Conservation (phyloP, 768 basidiomycete genomes). For the Agrocybe chaxingu region DNA sequence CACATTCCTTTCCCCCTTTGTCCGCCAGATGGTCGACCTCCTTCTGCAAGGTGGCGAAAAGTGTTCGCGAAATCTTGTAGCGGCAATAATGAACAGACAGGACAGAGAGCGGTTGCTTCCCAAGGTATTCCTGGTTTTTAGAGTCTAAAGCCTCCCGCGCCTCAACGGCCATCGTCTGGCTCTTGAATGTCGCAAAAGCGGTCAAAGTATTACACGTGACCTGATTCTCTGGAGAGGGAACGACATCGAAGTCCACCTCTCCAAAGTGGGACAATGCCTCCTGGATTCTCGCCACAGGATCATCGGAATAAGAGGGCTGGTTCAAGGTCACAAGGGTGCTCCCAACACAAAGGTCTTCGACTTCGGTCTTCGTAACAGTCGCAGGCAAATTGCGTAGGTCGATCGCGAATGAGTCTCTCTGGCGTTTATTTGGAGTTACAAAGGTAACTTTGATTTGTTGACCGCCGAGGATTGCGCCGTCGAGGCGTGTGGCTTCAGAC, state of each 20-base stretch:
- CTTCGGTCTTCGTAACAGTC: constrained; percentile 23
- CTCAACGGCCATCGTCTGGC: constrained; percentile 28
- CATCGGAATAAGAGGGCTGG: constrained; percentile 31
- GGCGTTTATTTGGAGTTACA: constrained; percentile 27
- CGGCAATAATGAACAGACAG: constrained; percentile 37
- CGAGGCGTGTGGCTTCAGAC: constrained; percentile 32
- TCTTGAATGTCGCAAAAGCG: constrained; percentile 41
- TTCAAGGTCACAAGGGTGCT: constrained; percentile 25
- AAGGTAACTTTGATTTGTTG: constrained; percentile 38
- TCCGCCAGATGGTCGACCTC: constrained; percentile 32
- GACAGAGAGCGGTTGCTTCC: constrained; percentile 31
- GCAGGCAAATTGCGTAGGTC: constrained; percentile 42
- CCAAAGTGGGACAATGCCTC: constrained; percentile 32
- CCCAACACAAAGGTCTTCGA: constrained; percentile 30
- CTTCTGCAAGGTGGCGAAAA: constrained; percentile 31
- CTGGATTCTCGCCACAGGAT: constrained; percentile 30
- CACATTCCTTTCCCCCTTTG: constrained; percentile 24
- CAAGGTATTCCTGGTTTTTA: constrained; percentile 32
- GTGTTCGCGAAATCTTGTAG: constrained; percentile 30
- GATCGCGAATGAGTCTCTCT: constrained; percentile 37
- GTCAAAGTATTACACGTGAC: constrained; percentile 26
- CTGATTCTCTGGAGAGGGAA: constrained; percentile 24
- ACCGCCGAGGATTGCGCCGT: constrained; percentile 35
- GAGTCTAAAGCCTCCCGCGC: constrained; percentile 27
- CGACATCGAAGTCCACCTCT: constrained; percentile 34